Percentiles rank a stretch among this genome's conserved stretches.
Conservation (phyloP, 768 basidiomycete genomes). For the Chalciporus chontae region DNA sequence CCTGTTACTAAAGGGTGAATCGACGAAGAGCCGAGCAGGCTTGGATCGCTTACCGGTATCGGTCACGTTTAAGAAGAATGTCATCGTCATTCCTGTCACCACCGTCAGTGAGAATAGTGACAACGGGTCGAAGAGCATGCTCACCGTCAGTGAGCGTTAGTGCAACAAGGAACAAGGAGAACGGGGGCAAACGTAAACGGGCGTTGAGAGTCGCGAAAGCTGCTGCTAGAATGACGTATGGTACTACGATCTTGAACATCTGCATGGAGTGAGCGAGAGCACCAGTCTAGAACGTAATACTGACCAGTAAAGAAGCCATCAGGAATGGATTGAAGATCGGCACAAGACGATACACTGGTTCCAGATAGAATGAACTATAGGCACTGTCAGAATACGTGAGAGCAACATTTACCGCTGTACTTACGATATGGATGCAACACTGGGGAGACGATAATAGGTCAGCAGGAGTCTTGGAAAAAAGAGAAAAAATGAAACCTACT, state of each 20-base stretch:
- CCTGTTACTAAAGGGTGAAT: slow-evolving; percentile 38
- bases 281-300: slow-evolving; percentile 10
- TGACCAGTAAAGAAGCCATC: slow-evolving; percentile 71
- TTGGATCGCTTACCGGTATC: slow-evolving; percentile 57
- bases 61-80: slow-evolving; percentile 80
- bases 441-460: slow-evolving; percentile 25
- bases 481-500: slow-evolving; percentile 43
- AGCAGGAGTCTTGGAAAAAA: not conserved
- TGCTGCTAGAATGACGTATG: slow-evolving; percentile 74
- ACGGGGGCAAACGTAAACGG: slow-evolving; percentile 65
- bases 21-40: not conserved
- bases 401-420: slow-evolving; percentile 21
- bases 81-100: slow-evolving; percentile 67
- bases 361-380: slow-evolving; percentile 75
- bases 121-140: slow-evolving; percentile 1
- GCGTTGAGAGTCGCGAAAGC: slow-evolving; percentile 67
- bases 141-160: slow-evolving; percentile 45
- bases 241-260: slow-evolving; percentile 81
- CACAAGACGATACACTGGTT: slow-evolving; percentile 82
- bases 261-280: slow-evolving; percentile 24
- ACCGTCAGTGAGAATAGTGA: slow-evolving; percentile 2
- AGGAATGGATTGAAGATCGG: slow-evolving; percentile 84
- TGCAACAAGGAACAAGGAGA: slow-evolving; percentile 77
- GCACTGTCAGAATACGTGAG: not conserved
- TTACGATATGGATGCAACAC: slow-evolving; percentile 81